These are phyloP conservation scores for Grigorovia jiainica DNA, from an alignment of 805 yeast genomes.

Conservation along the genomic window DNA sequence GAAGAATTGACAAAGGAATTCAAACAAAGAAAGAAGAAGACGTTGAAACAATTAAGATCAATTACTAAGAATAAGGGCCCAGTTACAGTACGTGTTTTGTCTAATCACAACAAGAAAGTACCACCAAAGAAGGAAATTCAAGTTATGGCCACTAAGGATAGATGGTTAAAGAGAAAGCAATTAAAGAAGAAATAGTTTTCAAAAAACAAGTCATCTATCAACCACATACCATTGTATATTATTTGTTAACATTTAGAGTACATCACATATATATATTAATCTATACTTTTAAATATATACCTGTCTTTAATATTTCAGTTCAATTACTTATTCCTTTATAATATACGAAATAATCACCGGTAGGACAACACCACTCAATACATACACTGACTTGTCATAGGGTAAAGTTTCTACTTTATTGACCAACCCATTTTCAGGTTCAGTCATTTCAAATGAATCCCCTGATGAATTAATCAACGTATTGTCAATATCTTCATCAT, in stretches of 20 bases:
- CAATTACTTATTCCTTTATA: conserved; percentile 7
- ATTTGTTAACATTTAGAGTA: no score
- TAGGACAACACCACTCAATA: conserved; percentile 19
- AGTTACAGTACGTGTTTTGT: conserved; percentile 32
- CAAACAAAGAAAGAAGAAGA: conserved; percentile 24
- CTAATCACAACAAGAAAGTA: conserved; percentile 12
- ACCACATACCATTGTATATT: no score
- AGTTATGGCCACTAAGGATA: conserved; percentile 23
- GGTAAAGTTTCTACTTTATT: background rate
- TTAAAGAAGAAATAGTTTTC: conserved; percentile 20
- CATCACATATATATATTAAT: background rate
- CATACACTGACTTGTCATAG: conserved; percentile 16
- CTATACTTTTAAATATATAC: background rate
- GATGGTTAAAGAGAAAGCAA: conserved; percentile 27
- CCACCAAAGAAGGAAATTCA: conserved; percentile 24
- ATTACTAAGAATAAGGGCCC: conserved; percentile 31
- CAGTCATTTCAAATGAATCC: background rate
- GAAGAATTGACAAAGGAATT: conserved; percentile 11
- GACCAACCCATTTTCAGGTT: background rate
- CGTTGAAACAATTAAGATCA: conserved; percentile 26
- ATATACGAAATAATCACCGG: conserved; percentile 23
- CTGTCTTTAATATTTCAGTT: background rate
- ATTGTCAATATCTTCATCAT: background rate
- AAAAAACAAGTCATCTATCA: background rate
- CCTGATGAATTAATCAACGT: background rate